A percentile compares a stretch with the other conserved stretches of the same genome.
Conservation (phyloP, 305 asterid genomes). For the Solanum hybrid region DNA sequence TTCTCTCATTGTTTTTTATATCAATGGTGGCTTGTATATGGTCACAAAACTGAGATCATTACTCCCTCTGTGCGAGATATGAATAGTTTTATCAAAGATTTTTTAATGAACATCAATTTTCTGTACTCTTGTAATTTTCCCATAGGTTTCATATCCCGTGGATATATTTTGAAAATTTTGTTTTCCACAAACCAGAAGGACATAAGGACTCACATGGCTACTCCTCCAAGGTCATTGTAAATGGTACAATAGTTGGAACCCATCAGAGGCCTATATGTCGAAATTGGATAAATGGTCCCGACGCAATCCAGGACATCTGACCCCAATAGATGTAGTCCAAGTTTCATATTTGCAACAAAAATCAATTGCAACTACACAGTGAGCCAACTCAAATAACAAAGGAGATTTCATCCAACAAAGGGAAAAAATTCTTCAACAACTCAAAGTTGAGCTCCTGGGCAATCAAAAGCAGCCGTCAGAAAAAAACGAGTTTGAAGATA, state of each 20-base stretch:
- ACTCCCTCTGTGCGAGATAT: background rate
- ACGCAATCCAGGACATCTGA: background rate
- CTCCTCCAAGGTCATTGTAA: background rate
- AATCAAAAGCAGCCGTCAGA: background rate
- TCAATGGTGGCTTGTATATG: background rate
- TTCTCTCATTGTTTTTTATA: background rate
- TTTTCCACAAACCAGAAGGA: background rate
- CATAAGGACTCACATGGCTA: background rate
- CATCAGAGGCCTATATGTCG: background rate
- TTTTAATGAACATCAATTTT: background rate
- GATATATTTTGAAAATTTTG: background rate
- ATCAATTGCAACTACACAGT: background rate
- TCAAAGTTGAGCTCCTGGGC: background rate
- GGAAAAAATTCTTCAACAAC: background rate
- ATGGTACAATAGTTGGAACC: background rate
- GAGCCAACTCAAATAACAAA: background rate
- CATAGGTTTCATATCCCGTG: background rate
- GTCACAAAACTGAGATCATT: background rate
- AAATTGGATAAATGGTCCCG: background rate
- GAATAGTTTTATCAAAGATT: background rate
- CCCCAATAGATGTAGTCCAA: background rate
- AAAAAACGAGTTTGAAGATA: background rate
- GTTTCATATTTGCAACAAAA: background rate
- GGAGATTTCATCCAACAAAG: background rate
- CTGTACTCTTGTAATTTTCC: background rate